Percentiles rank a stretch among this genome's conserved stretches.
These are phyloP conservation scores for Nasturtium officinale DNA, from an alignment of 345 rosid species.

Conservation along the genomic window DNA sequence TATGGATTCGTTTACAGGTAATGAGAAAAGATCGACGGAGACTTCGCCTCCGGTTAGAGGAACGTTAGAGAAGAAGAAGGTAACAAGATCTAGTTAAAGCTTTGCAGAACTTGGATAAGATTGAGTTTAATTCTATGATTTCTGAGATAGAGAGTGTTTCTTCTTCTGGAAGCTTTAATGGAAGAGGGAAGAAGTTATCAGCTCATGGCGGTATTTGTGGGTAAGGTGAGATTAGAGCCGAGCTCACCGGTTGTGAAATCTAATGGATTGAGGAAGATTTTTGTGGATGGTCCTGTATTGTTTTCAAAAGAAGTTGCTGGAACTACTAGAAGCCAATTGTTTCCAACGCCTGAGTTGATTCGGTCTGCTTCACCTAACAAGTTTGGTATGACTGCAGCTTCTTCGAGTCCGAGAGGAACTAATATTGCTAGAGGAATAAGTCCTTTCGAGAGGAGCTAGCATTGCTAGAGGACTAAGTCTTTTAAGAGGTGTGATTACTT, in stretches of 20 bases:
- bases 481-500: conserved; percentile 44
- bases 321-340: conserved; percentile 55
- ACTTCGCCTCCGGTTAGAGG: conserved; percentile 57
- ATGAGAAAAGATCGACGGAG: conserved; percentile 63
- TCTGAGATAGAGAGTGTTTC: conserved; percentile 62
- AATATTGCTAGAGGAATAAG: conserved; percentile 51
- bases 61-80: conserved; percentile 62
- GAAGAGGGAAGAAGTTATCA: conserved; percentile 38
- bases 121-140: neutral
- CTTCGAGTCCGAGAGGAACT: conserved; percentile 54
- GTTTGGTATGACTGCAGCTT: conserved; percentile 42
- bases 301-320: conserved; percentile 55
- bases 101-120: conserved; percentile 39
- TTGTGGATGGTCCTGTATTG: conserved; percentile 54
- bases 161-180: conserved; percentile 59
- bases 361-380: conserved; percentile 77
- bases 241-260: conserved; percentile 47
- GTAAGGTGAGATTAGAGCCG: conserved; percentile 58
- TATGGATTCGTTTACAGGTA: conserved; percentile 61
- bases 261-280: conserved; percentile 51
- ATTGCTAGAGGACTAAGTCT: conserved; percentile 59
- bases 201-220: conserved; percentile 47
- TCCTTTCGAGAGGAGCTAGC: conserved; percentile 56
- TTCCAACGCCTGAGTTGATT: conserved; percentile 56
- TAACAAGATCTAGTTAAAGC: conserved; percentile 57